Conservation (phyloP, 148 eudicot genomes). For the Pharnaceum exiguum region DNA sequence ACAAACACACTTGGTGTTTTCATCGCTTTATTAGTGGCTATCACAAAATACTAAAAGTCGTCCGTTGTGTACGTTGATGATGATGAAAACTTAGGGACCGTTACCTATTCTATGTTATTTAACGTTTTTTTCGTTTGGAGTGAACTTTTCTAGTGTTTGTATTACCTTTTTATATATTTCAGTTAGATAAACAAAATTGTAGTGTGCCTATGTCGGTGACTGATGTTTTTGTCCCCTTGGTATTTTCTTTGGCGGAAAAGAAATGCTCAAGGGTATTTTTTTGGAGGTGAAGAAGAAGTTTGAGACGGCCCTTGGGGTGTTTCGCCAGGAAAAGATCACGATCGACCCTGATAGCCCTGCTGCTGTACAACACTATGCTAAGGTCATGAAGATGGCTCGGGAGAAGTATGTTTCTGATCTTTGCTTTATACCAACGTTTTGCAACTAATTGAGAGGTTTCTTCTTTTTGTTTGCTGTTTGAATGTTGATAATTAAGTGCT, state of each 20-base stretch:
- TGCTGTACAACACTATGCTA: slow-evolving; percentile 77
- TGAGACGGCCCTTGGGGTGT: slow-evolving; percentile 73
- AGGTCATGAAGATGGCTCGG: slow-evolving; percentile 77
- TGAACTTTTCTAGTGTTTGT: neutral
- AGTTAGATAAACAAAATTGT: neutral
- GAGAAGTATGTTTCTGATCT: slow-evolving; percentile 41
- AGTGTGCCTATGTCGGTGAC: neutral
- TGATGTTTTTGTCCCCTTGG: slow-evolving; percentile 1
- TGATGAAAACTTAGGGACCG: no score
- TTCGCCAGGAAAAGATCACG: slow-evolving; percentile 85
- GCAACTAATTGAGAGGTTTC: no score
- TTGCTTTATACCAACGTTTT: neutral
- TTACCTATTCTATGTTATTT: neutral
- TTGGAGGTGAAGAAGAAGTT: slow-evolving; percentile 84
- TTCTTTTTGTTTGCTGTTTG: no score
- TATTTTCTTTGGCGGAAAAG: slow-evolving; percentile 37
- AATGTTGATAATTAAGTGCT: no score
- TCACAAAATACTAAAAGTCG: neutral
- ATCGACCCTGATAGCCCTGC: slow-evolving; percentile 85
- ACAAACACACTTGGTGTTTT: no score
- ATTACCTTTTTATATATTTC: neutral
- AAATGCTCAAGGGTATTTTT: slow-evolving; percentile 87
- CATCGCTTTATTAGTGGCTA: neutral
- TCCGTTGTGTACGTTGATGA: no score
- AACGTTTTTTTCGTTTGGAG: neutral